Evolutionary conservation across 2,329 filamentous ascomycete species (phyloP).

Genomic region (Diaporthe sp.): DNA sequence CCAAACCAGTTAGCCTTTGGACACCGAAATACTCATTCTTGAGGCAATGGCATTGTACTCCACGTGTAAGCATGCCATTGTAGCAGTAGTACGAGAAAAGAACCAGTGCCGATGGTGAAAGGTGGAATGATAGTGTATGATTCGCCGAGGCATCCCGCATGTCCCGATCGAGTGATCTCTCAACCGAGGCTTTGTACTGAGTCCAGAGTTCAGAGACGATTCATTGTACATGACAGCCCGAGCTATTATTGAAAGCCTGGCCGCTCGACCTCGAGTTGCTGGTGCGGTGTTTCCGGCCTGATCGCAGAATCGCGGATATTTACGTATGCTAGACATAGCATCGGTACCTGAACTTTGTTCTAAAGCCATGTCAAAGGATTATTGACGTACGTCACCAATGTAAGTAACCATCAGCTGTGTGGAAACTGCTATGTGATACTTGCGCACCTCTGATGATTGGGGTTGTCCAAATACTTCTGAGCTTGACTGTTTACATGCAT

Average conservation of each 20-base stretch:
- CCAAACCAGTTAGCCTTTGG: no score
- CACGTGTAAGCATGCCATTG: neutral
- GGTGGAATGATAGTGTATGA: neutral
- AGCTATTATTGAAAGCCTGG: neutral
- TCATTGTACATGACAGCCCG: neutral
- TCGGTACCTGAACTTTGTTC: neutral
- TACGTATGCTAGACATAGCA: neutral
- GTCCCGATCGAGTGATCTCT: neutral
- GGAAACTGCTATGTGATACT: neutral
- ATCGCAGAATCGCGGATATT: neutral
- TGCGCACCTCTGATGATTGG: neutral
- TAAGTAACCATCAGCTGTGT: neutral
- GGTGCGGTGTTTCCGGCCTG: neutral
- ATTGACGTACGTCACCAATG: no score
- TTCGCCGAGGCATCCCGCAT: no score
- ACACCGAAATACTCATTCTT: neutral
- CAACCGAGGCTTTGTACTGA: neutral
- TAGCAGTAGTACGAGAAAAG: neutral
- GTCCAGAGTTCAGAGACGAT: neutral
- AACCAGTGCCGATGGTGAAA: neutral
- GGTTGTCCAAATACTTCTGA: neutral
- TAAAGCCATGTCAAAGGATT: neutral
- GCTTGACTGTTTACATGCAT: neutral
- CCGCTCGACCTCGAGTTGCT: no score
- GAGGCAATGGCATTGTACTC: neutral